These are phyloP conservation scores for Penium margaritaceum DNA, from an alignment of 139 green algal genomes.

Conservation along the genomic window DNA sequence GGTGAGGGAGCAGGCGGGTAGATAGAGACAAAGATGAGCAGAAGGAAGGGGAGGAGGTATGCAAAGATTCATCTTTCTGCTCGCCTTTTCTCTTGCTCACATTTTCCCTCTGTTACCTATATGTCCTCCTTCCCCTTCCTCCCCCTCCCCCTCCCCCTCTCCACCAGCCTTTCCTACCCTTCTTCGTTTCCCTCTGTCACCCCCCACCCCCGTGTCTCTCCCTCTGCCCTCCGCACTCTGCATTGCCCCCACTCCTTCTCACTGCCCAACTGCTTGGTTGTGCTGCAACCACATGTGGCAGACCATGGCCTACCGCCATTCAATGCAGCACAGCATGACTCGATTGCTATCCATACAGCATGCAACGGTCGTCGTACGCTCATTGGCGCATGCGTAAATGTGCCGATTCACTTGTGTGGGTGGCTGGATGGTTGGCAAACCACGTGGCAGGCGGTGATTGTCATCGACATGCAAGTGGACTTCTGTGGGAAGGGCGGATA, in stretches of 20 bases:
- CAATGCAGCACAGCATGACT: not conserved
- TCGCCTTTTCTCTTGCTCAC: too few relatives aligned
- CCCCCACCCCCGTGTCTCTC: not conserved
- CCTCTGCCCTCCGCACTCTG: not conserved
- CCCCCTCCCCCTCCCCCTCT: not conserved
- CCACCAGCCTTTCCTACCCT: not conserved
- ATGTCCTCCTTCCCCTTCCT: not conserved
- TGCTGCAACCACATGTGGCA: not conserved
- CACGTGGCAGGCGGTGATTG: constrained; percentile 44
- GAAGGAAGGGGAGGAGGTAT: too few relatives aligned
- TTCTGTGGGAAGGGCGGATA: constrained; percentile 62
- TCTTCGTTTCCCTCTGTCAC: not conserved
- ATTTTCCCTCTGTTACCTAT: not conserved
- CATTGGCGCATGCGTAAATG: not conserved
- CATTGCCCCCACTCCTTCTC: too few relatives aligned
- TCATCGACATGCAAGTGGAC: constrained; percentile 68
- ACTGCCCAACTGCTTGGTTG: not conserved
- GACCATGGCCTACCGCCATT: not conserved
- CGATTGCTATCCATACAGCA: not conserved
- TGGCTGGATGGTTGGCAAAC: not conserved
- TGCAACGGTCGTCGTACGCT: not conserved
- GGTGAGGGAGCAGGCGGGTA: not conserved
- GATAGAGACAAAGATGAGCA: not conserved
- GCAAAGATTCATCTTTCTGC: too few relatives aligned
- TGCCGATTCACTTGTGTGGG: not conserved